Base-by-base conservation (phyloP, 2,329 filamentous ascomycete genomes). In the Helotiales sp. region DNA sequence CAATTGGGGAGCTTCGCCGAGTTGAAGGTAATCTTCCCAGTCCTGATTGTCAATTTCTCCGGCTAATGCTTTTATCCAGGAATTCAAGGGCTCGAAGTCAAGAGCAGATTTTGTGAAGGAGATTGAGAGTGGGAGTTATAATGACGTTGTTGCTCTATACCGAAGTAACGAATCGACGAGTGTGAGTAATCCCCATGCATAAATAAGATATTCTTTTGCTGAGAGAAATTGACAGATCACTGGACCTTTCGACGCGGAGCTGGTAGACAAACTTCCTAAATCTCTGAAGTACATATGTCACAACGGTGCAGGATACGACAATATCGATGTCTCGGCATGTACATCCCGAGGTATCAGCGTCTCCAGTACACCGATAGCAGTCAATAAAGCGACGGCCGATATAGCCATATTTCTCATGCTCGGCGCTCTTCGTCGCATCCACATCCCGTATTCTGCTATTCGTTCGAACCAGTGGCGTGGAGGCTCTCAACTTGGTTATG, bases 311-410 rank as follows among this genome's bases (percentile, higher is more conserved):
- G 91, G 91, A 31, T 96, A 96, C 74, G 91, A 96, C 72, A 87
- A 91, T 71, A 79, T 96, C 62, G 86, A 92, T 71, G 78, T 93
- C 7, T 70, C 80, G 29, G 86, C 88, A 29, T 93, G 89, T 76
- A 87, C 84, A n/a, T 54, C 57, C 10, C 47, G 55, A 56, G 55
- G 53, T 48, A 52, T 96, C 63, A 79, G 76, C 36, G 88, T 96
- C 22, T 90, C 88, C 62, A 92, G 93, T 72, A 87, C 88, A 1
- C 90, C 90, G 7, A 84, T 81, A 0, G 87, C 88, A 33, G 89
- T 91, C 51, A 87, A 93, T 71, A 87, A 92, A 67, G 85, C 90
- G 31, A 96, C 91, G 0, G 91, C 91, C 54, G 90, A 96, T 71
- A 80, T 86, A 9, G 87, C 82, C 67, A 85, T 96, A 66, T 96